Evolutionary conservation across 2,329 filamentous ascomycete genomes (phyloP), one percentile per base, ranked within the genome.

Genomic region (Stachybotrys echinatus): DNA sequence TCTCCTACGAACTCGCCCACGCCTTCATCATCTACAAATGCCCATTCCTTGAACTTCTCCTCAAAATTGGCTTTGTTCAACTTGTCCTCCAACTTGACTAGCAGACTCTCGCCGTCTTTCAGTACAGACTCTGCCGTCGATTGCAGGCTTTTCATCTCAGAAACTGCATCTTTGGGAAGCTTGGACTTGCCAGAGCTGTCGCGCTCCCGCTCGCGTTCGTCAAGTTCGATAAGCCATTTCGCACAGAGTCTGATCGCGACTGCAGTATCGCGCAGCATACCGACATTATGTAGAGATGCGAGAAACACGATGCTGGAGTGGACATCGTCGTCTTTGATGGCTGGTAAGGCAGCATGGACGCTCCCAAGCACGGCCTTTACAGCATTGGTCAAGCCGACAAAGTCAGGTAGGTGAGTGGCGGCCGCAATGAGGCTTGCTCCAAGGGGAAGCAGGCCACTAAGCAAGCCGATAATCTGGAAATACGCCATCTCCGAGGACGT

Each of bases 401-500:
- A 58, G 4, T 57, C 54, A 2, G 60, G 58, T 0, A 58, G 52
- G 2, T 62, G 39, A 4, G 59, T 50, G 0, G 52, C 50, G 17
- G 61, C 49, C 27, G 61, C 60, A 20, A 57, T 53, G n/a, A 63
- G 55, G 17, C 55, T 46, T 0, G 55, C 54, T 6, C 58, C 58
- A 7, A 71, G 58, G 3, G 66, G 55, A 8, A 72, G 54, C 2
- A 72, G 52, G 2, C 60, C 61, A 6, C 69, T 64, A 2, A 79
- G 68, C 7, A 75, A 54, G 21, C 70, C 68, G 21, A 77, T 50
- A 1, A 70, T 52, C 3, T 71, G 71, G 60, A 70, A 78, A 59
- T 75, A 76, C 0, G 65, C 59, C 19, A 65, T 57, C 48, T 80
- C 77, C 3, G 70, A 57, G 1, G 61, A 40, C 0, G 76, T 79